These are phyloP conservation scores for Daldinia grandis DNA, from an alignment of 495 filamentous ascomycete species.

Conservation along the genomic window DNA sequence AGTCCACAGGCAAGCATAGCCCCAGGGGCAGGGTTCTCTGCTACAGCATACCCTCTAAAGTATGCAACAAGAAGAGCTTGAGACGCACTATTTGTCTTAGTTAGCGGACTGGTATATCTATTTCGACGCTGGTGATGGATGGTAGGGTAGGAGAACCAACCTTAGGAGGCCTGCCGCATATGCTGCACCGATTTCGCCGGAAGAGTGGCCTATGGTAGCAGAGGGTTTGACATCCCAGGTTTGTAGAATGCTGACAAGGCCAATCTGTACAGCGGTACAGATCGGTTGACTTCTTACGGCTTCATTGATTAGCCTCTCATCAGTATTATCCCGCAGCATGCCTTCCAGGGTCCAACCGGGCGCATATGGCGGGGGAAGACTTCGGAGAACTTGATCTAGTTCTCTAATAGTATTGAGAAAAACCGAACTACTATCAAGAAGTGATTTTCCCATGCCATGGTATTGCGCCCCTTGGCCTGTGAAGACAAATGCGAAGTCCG, in stretches of 20 bases:
- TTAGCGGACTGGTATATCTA: background rate
- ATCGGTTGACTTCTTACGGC: background rate
- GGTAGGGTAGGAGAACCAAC: background rate
- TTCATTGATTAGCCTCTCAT: background rate
- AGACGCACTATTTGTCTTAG: constrained; percentile 35
- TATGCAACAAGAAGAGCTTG: constrained; percentile 61
- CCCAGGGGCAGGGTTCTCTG: constrained; percentile 36
- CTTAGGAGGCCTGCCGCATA: constrained; percentile 54
- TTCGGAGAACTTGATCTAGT: background rate
- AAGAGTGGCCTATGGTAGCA: constrained; percentile 67
- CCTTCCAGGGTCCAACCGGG: background rate
- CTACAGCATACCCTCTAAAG: constrained; percentile 53
- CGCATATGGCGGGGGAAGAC: background rate
- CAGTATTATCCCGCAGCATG: background rate
- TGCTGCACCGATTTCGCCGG: constrained; percentile 67
- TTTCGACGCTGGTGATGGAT: background rate
- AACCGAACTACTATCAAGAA: background rate
- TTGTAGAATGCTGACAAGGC: background rate
- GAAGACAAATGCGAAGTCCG: background rate
- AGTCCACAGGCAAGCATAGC: constrained; percentile 61
- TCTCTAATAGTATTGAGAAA: background rate
- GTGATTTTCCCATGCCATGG: background rate
- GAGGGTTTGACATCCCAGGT: constrained; percentile 39
- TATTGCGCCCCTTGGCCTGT: background rate
- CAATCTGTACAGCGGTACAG: background rate